Evolutionary conservation across 441 rosid genomes (phyloP), one percentile per base, ranked within the genome.

Genomic region (Eruca vesicaria): DNA sequence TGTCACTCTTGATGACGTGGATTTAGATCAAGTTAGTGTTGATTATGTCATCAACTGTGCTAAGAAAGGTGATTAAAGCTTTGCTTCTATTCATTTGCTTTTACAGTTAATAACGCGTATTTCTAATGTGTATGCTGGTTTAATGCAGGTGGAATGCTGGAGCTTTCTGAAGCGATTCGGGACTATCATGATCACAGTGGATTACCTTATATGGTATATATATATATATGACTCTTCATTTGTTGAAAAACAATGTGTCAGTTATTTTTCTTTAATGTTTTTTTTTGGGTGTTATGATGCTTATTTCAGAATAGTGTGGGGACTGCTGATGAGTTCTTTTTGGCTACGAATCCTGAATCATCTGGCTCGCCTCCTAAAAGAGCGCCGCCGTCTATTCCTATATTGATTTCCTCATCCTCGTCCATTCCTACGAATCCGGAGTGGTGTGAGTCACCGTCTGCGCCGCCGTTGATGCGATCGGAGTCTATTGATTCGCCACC

Each of bases 11-110:
- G 99, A 93, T 79, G 99, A 96, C 70, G 98, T 96, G 56, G 98
- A 96, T 89, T 88, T 96, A 31, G 98, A 96, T 79, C 98, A 93
- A 96, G 97, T 96, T 82, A 93, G 99, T 83, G 94, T 91, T 18
- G 99, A 96, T 84, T 86, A 83, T 78, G 98, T 92, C 69, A 96
- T 96, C 50, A 84, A 82, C 77, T 91, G 98, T 71, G 93, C 92
- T 78, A 90, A 90, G 81, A 90, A 86, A 89, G 99, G 99, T 96
- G 64, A 56, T 41, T 45, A 3, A 1, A n/a, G 23, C 2, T 9
- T 57, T 5, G 38, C 58, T 6, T 19, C 52, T 72, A 65, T 23
- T 59, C 33, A 15, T 20, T 12, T 61, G 56, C 26, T 61, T 23
- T 5, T 18, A 60, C 68, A 2, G 52, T 48, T 55, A 28, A 38